Evolutionary conservation across 164 flowering plant genomes (phyloP).

Genomic region (Tinospora cordifolia): DNA sequence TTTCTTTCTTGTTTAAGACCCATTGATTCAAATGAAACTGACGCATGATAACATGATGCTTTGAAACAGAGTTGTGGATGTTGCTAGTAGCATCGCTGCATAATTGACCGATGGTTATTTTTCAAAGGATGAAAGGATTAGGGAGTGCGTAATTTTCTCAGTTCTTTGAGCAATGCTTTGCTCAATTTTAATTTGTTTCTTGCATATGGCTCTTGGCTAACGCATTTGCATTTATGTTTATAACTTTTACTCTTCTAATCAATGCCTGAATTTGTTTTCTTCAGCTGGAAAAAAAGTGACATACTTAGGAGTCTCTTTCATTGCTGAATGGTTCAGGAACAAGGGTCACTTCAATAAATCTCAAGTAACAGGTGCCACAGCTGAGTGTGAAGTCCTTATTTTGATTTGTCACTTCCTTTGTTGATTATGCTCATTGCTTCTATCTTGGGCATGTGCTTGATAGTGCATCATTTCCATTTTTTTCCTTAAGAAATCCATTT

Average conservation of each 20-base stretch:
- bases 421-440: not conserved
- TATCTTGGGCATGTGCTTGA: not conserved
- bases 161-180: not conserved
- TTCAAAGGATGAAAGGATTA: not conserved
- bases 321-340: conserved; percentile 94
- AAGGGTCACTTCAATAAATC: conserved; percentile 85
- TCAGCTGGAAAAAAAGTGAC: conserved; percentile 71
- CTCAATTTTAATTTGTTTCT: not conserved
- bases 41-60: not conserved
- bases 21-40: no score
- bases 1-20: no score
- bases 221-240: not conserved
- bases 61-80: not conserved
- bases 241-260: conserved; percentile 2
- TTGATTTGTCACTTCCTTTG: not conserved
- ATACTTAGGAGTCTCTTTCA: conserved; percentile 73
- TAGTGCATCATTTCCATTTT: not conserved
- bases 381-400: conserved; percentile 20
- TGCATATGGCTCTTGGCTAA: not conserved
- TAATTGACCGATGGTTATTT: not conserved
- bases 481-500: not conserved
- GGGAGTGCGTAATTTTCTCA: not conserved
- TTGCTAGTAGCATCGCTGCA: not conserved
- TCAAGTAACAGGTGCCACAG: conserved; percentile 86
- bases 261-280: conserved; percentile 9